A percentile compares a stretch with the other conserved stretches of the same genome.
These are phyloP conservation scores for Arctostaphylos glauca DNA, from an alignment of 148 eudicot species.

Conservation along the genomic window DNA sequence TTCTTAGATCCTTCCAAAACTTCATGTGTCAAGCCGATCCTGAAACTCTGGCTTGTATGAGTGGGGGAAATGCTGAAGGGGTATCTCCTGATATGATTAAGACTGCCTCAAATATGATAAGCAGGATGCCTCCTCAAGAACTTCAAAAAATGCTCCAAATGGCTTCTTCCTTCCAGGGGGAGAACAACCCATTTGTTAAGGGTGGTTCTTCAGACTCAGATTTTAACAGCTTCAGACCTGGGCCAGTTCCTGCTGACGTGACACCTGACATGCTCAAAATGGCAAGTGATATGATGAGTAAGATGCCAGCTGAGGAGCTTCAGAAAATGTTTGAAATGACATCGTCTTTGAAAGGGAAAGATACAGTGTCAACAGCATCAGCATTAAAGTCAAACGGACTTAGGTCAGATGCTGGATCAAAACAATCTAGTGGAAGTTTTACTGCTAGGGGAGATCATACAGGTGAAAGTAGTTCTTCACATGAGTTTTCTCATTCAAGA, in stretches of 20 bases:
- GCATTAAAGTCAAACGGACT: constrained; percentile 37
- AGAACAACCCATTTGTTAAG: constrained; percentile 33
- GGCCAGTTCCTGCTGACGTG: constrained; percentile 55
- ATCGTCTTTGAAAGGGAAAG: constrained; percentile 61
- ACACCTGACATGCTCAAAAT: constrained; percentile 90
- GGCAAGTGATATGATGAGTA: constrained; percentile 93
- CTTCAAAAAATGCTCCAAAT: constrained; percentile 84
- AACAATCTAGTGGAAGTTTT: constrained; percentile 28
- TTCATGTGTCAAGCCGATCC: constrained; percentile 75
- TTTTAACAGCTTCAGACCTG: constrained; percentile 41
- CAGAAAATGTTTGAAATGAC: constrained; percentile 87
- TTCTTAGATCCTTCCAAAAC: constrained; percentile 74
- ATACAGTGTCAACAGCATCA: constrained; percentile 38
- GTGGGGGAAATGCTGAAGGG: constrained; percentile 57
- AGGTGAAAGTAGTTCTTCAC: constrained; percentile 48
- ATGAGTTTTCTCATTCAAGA: constrained; percentile 39
- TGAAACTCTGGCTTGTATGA: constrained; percentile 63
- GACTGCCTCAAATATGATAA: constrained; percentile 76
- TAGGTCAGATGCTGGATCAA: constrained; percentile 35
- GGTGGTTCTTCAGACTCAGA: constrained; percentile 35
- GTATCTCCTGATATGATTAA: constrained; percentile 81
- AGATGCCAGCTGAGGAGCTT: constrained; percentile 79
- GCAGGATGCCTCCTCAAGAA: constrained; percentile 90
- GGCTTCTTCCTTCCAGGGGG: constrained; percentile 87
- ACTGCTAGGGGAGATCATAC: constrained; percentile 29